A percentile compares a stretch with the other conserved stretches of the same genome.
phyloP scores from a whole-genome alignment of 1,139 yeast species.

The Debaryomyces fabryi region DNA sequence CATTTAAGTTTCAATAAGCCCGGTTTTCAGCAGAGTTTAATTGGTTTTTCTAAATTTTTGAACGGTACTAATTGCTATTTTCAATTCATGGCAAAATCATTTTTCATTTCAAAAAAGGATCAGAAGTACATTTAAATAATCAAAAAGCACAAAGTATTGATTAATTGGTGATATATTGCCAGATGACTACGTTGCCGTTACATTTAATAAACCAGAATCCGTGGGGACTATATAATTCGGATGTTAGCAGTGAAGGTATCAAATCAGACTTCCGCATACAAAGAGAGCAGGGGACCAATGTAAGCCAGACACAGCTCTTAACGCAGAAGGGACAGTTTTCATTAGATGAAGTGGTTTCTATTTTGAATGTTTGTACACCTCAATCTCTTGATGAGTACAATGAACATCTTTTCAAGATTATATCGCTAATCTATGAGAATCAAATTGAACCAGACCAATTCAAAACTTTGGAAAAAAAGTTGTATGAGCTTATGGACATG shows the following conservation, averaged over 20 bases:
- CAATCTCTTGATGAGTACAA: slow-evolving; percentile 37
- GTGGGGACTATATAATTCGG: not conserved
- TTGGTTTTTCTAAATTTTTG: slow-evolving; percentile 1
- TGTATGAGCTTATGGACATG: slow-evolving; percentile 27
- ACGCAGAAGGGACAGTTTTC: slow-evolving; percentile 15
- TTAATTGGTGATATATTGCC: not conserved
- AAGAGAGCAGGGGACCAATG: not conserved
- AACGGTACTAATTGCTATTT: slow-evolving; percentile 3
- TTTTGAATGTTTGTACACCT: slow-evolving; percentile 35
- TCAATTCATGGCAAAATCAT: slow-evolving; percentile 1
- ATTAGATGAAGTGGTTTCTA: slow-evolving; percentile 30
- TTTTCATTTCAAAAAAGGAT: not conserved
- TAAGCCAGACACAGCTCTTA: slow-evolving; percentile 4
- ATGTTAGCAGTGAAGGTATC: not conserved
- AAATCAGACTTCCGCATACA: not conserved
- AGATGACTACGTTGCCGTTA: slow-evolving; percentile 1
- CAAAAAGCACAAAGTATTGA: not conserved
- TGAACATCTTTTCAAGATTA: slow-evolving; percentile 40
- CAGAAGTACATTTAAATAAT: not conserved
- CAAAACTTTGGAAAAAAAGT: slow-evolving; percentile 26
- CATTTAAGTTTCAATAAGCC: not conserved
- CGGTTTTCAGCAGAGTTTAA: not conserved
- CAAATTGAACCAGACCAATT: slow-evolving; percentile 19
- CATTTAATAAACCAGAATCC: not conserved
- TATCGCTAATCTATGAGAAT: slow-evolving; percentile 30